Base-by-base conservation (phyloP, 129 eudicot species). In the Silybum marianum region DNA sequence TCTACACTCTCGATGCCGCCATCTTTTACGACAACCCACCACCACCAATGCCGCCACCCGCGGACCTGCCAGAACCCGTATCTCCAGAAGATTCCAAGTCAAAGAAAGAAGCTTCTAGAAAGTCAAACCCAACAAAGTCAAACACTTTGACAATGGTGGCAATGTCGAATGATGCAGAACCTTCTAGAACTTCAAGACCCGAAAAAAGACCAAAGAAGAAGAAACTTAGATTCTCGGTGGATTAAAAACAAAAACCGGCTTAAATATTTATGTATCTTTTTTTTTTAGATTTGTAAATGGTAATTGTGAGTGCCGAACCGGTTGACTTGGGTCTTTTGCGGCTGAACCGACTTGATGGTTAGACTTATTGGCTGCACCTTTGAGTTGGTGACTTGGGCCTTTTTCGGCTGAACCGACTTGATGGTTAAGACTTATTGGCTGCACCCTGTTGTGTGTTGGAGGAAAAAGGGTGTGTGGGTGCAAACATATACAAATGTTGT, bases 1-100 rank as follows among this genome's bases (percentile, higher is more conserved):
- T 94, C 28, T 92, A 86, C 74, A 78, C 93, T 28, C 85, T 91
- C 38, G 97, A 94, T 72, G 84, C 93, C 16, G 91, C 97, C 84
- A 89, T 94, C 66, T 69, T 76, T 22, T 91, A 91, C 24, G 91
- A 87, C 22, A 86, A 82, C 21, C 81, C 89, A 12, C 82, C 54
- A 13, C n/a, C n/a, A 26, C 82, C 30, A 28, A 28, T 28, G 0
- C 30, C 30, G 1, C 79, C 79, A 1, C 63, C 81, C 9, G 68
- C 60, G 73, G 82, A 71, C 73, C 48, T 34, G 24, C 63, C 82
- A 72, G 58, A 69, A 24, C 10, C 25, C 23, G 14, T 51, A 60
- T 12, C 48, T 0, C 25, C 69, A 51, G 62, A 38, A 71, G 78
- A 80, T 8, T 36, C 69, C 12, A 21, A 65, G 22, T 54, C 65